These are phyloP conservation scores for Ophiocordyceps sinensis DNA, from an alignment of 2,329 filamentous ascomycete genomes.

Conservation along the genomic window DNA sequence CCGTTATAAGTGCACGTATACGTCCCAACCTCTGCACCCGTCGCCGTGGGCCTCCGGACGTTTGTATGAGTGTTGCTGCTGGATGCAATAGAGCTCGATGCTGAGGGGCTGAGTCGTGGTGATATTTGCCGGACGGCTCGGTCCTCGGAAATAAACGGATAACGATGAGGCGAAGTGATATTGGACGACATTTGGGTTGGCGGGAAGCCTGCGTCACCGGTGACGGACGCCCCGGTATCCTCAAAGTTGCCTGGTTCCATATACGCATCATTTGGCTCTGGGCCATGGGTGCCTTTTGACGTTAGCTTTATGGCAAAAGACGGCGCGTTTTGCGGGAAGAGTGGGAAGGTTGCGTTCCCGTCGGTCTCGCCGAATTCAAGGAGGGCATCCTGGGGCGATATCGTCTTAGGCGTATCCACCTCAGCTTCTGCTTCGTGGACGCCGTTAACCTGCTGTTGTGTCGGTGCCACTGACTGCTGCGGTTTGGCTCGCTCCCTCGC, in stretches of 20 bases:
- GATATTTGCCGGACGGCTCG: conserved; percentile 9
- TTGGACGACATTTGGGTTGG: background rate
- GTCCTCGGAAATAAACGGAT: background rate
- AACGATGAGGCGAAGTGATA: background rate
- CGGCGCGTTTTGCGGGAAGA: conserved; percentile 53
- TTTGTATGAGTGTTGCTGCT: conserved; percentile 16
- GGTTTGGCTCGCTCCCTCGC: conserved; percentile 47
- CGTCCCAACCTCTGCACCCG: conserved; percentile 65
- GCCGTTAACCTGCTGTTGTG: conserved; percentile 20
- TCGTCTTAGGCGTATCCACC: conserved; percentile 56
- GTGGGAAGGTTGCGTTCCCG: conserved; percentile 51
- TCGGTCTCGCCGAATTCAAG: conserved; percentile 71
- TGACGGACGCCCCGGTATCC: background rate
- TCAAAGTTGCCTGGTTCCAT: background rate
- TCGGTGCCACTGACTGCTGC: conserved; percentile 38
- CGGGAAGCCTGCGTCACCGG: background rate
- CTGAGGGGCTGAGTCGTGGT: conserved; percentile 27
- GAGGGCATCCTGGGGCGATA: conserved; percentile 85
- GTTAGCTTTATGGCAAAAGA: conserved; percentile 27
- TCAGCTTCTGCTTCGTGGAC: conserved; percentile 16
- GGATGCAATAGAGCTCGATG: conserved; percentile 27
- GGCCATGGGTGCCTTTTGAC: conserved; percentile 16
- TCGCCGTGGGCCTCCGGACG: conserved; percentile 41
- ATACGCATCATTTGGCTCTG: background rate
- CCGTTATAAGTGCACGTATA: conserved; percentile 96